phyloP scores from a whole-genome alignment of 2,329 filamentous ascomycete genomes.

The Clonostachys sp. region DNA sequence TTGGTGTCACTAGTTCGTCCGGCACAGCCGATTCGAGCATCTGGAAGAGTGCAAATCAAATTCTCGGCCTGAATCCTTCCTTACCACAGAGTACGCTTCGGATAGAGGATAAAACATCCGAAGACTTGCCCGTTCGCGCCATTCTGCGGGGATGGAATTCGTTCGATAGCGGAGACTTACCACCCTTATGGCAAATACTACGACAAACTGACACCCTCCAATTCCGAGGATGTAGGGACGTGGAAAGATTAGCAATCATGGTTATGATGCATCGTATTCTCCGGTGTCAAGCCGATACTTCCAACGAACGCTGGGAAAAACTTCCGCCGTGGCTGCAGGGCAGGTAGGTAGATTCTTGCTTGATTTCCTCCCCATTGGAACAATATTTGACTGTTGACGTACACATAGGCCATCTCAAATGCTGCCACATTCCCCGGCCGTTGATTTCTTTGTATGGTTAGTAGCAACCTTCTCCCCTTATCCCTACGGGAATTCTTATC shows the following conservation, averaged over 20 bases:
- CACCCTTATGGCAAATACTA: conserved; percentile 16
- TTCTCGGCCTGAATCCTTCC: conserved; percentile 4
- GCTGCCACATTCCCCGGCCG: conserved; percentile 17
- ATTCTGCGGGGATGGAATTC: conserved; percentile 19
- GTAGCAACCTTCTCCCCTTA: not conserved
- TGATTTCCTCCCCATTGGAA: too few species aligned
- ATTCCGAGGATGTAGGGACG: conserved; percentile 8
- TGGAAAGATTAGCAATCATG: conserved; percentile 14
- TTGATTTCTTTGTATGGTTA: conserved; percentile 23
- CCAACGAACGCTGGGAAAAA: conserved; percentile 6
- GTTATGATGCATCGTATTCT: conserved; percentile 15
- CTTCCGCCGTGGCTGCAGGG: conserved; percentile 17
- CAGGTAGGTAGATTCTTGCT: conserved; percentile 8
- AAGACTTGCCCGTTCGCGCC: conserved; percentile 16
- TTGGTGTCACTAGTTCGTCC: too few species aligned
- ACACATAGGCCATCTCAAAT: conserved; percentile 15
- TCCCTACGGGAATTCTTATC: too few species aligned
- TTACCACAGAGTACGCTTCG: conserved; percentile 4
- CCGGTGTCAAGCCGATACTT: conserved; percentile 17
- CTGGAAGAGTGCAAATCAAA: conserved; percentile 17
- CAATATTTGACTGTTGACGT: too few species aligned
- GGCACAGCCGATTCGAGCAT: conserved; percentile 5
- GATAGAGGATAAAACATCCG: conserved; percentile 11
- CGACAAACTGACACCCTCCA: conserved; percentile 14
- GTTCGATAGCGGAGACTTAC: conserved; percentile 16